Evolutionary conservation across 345 rosid species (phyloP), one percentile per base, ranked within the genome.

Genomic region (Hevea brasiliensis): DNA sequence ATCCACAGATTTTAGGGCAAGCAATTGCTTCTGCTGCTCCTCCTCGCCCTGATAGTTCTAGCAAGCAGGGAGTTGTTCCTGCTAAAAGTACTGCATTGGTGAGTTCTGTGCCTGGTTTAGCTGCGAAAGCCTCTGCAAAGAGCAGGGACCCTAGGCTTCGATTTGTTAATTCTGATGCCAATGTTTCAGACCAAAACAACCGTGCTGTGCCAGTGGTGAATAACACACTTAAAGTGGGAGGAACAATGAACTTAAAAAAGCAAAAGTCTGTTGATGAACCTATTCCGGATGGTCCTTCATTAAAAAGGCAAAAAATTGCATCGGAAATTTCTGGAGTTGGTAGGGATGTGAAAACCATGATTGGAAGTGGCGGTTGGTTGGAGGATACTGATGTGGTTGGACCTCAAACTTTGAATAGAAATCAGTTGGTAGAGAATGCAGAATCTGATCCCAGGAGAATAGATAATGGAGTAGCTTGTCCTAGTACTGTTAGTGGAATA

Each of bases 91-190:
- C 68, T 67, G 75, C 78, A n/a, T 66, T 78, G 18, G 9, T 73
- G 32, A 72, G 68, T 77, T 75, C 85, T 70, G 77, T 58, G 27
- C 44, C 86, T 81, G 81, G 77, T 59, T 79, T 80, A 71, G 71
- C 79, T 4, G 72, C 66, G 24, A 95, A 87, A 82, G 61, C 88
- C 68, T 79, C 92, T 48, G 83, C 83, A 74, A 93, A 83, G 85
- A 88, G 90, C 84, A 85, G 98, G 80, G 99, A 95, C 75, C 99
- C 99, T 41, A 90, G 99, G 79, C 92, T 93, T 82, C 84, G 94
- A 73, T 85, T 81, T 83, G 82, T 65, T 45, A 89, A 77, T 55
- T 70, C 90, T 62, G 88, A 91, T 80, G 65, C 65, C 24, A 79
- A 70, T 71, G 75, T 77, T 78, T 76, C 70, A 61, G 85, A 88